Conservation (phyloP, 1,284 basidiomycete species). For the Cerioporus squamosus region DNA sequence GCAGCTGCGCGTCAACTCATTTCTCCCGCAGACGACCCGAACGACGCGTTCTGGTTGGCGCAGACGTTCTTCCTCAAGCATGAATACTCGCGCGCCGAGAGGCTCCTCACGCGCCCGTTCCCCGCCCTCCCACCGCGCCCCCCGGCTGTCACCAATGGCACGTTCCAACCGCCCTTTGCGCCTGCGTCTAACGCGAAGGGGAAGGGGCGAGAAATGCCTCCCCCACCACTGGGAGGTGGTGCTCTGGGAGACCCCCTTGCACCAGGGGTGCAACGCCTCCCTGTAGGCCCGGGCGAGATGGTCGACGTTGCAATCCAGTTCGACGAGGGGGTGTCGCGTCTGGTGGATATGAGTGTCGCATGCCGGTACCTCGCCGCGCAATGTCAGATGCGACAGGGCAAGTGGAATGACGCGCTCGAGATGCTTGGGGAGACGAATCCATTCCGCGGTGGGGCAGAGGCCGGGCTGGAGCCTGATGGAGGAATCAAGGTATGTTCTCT, state of each 20-base stretch:
- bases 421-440: conserved; percentile 93
- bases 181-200: conserved; percentile 45
- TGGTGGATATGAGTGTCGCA: conserved; percentile 91
- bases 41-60: conserved; percentile 99
- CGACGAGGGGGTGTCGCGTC: conserved; percentile 67
- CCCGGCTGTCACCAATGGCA: conserved; percentile 48
- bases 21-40: conserved; percentile 77
- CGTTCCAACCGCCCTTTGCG: conserved; percentile 33
- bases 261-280: conserved; percentile 55
- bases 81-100: conserved; percentile 93
- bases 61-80: conserved; percentile 96
- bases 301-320: conserved; percentile 64
- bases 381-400: conserved; percentile 91
- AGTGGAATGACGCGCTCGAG: conserved; percentile 92
- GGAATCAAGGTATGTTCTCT: conserved; percentile 75
- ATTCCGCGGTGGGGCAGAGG: conserved; percentile 69
- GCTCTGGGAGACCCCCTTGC: conserved; percentile 14
- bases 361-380: conserved; percentile 95
- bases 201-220: conserved; percentile 61
- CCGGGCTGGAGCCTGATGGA: conserved; percentile 76
- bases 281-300: conserved; percentile 67
- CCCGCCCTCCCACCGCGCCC: conserved; percentile 50
- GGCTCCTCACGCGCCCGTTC: conserved; percentile 86
- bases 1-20: background rate
- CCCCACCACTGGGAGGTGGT: conserved; percentile 21